phyloP scores from a whole-genome alignment of 352 stramenopile species.

The Thalassiosira hispida region DNA sequence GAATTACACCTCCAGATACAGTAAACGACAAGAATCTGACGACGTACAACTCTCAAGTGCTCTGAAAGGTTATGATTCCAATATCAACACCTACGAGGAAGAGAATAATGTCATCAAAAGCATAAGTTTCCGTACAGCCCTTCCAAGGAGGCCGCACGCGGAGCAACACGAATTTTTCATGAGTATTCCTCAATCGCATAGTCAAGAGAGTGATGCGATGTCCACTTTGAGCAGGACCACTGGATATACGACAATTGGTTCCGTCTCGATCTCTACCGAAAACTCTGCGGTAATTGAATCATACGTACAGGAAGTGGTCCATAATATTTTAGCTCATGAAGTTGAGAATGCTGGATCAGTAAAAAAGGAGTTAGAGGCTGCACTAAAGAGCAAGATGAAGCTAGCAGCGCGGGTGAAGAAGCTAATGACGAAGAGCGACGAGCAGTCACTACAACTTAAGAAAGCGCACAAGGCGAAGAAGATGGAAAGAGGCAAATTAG shows the following conservation, averaged over 20 bases:
- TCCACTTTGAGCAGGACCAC: conserved; percentile 26
- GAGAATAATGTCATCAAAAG: no score
- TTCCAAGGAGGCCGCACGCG: no score
- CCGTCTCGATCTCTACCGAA: conserved; percentile 26
- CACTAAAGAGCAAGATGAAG: conserved; percentile 24
- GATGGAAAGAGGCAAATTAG: conserved; percentile 22
- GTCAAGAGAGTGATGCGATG: conserved; percentile 17
- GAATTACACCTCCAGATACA: no score
- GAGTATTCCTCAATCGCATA: background rate
- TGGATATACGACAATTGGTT: conserved; percentile 23
- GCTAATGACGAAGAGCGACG: conserved; percentile 21
- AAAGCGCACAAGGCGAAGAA: conserved; percentile 21
- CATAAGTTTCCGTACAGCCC: no score
- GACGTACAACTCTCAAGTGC: no score
- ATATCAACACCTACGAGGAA: no score
- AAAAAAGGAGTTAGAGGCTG: conserved; percentile 33
- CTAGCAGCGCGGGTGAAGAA: conserved; percentile 29
- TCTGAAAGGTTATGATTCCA: no score
- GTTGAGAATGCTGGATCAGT: conserved; percentile 27
- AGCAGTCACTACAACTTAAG: conserved; percentile 22
- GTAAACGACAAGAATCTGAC: no score
- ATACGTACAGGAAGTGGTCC: conserved; percentile 27
- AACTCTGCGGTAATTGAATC: conserved; percentile 30
- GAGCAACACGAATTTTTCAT: no score
- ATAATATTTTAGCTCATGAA: conserved; percentile 25